phyloP scores from a whole-genome alignment of 2,329 filamentous ascomycete species.

The Monilinia aucupariae region DNA sequence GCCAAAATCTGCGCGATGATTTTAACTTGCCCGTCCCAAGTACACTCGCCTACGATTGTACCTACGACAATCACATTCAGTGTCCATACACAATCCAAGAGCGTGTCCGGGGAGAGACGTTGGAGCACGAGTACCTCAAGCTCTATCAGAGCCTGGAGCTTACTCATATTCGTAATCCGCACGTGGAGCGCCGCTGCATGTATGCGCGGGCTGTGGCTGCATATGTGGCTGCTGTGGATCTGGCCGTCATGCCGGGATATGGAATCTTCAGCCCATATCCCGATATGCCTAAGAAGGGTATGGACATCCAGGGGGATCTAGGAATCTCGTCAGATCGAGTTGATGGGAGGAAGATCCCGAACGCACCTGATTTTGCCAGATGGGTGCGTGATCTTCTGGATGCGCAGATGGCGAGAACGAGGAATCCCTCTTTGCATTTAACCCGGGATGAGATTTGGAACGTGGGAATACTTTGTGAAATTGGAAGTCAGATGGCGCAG shows the following conservation, averaged over 20 bases:
- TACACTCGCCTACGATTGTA: background rate
- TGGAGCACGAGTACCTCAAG: background rate
- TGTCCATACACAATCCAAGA: background rate
- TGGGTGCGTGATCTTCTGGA: background rate
- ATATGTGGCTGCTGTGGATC: background rate
- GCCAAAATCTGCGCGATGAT: background rate
- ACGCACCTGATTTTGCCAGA: background rate
- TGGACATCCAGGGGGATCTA: accelerated
- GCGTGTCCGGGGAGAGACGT: background rate
- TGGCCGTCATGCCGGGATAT: background rate
- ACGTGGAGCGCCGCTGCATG: background rate
- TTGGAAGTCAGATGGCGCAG: background rate
- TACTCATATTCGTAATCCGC: background rate
- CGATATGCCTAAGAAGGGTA: background rate
- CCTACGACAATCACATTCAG: background rate
- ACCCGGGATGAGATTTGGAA: background rate
- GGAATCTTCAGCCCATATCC: background rate
- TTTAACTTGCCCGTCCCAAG: background rate
- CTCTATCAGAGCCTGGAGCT: background rate
- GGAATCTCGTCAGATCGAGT: background rate
- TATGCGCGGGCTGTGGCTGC: background rate
- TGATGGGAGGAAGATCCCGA: background rate
- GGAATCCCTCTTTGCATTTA: background rate
- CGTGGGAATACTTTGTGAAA: background rate
- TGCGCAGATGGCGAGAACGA: background rate